Conservation (phyloP, 78 protist species). For the Dictyostelium intermedium region DNA sequence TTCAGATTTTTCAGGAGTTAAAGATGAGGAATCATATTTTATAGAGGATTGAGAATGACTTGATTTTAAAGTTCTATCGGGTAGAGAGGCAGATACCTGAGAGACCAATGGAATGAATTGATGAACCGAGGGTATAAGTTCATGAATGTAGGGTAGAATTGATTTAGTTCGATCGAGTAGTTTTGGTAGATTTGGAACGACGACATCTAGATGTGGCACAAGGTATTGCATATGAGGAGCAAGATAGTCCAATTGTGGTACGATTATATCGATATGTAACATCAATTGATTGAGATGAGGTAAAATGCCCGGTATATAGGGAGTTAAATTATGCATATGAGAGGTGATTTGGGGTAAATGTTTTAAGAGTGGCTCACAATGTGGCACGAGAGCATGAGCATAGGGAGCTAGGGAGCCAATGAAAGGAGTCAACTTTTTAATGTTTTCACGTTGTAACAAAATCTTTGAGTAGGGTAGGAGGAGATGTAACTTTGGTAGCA, state of each 20-base stretch:
- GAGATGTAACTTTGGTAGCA: slow-evolving; percentile 42
- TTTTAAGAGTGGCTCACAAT: slow-evolving; percentile 12
- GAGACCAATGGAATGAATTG: not conserved
- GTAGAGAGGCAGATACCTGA: not conserved
- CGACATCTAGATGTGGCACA: slow-evolving; percentile 19
- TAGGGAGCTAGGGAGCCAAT: slow-evolving; percentile 2
- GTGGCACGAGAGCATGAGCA: slow-evolving; percentile 20
- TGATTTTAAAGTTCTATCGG: slow-evolving; percentile 38
- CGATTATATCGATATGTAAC: slow-evolving; percentile 11
- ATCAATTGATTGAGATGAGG: slow-evolving; percentile 4
- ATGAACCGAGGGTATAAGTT: slow-evolving; percentile 8
- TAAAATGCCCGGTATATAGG: slow-evolving; percentile 37
- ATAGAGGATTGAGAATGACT: not conserved
- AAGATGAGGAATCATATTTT: not conserved
- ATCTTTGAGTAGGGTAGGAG: slow-evolving; percentile 11
- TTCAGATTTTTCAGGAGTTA: slow-evolving; percentile 3
- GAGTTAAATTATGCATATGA: slow-evolving; percentile 42
- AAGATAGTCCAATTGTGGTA: slow-evolving; percentile 46
- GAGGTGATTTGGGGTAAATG: not conserved
- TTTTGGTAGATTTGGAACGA: slow-evolving; percentile 22
- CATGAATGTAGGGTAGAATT: slow-evolving; percentile 45
- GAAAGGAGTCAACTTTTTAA: slow-evolving; percentile 22
- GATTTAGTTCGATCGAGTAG: slow-evolving; percentile 46
- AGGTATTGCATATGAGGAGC: slow-evolving; percentile 30
- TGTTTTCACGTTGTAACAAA: not conserved